Evolutionary conservation across 257 asterid species (phyloP).

Genomic region (Solanum ossicruentum): DNA sequence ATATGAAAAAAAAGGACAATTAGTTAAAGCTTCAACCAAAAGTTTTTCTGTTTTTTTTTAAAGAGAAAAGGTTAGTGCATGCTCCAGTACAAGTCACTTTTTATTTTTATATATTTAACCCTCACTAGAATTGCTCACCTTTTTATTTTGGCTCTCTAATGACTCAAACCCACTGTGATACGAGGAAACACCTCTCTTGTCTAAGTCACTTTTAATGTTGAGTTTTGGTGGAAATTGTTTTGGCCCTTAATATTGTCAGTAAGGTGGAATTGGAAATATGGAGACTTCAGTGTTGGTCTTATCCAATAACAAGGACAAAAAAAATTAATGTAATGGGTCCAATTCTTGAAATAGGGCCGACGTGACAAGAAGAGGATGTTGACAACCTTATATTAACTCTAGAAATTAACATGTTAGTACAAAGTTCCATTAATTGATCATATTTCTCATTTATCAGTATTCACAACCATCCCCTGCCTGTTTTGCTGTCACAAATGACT

Average conservation of each 20-base stretch:
- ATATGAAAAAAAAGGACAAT: no score
- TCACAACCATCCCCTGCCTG: background rate
- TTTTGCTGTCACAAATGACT: background rate
- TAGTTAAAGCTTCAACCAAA: no score
- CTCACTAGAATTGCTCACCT: no score
- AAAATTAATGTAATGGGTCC: background rate
- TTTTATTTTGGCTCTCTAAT: no score
- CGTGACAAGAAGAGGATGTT: background rate
- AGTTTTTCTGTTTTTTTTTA: no score
- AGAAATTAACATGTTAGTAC: background rate
- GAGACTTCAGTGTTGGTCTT: background rate
- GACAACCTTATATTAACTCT: background rate
- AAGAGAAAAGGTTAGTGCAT: no score
- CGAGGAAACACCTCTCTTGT: no score
- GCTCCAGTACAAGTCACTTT: no score
- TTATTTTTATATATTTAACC: no score
- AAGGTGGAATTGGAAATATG: background rate
- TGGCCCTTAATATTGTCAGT: background rate
- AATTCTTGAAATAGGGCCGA: background rate
- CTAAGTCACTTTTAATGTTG: no score
- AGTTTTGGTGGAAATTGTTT: background rate
- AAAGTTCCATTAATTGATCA: background rate
- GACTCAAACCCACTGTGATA: no score
- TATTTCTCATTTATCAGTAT: background rate
- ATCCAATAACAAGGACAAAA: background rate